Conservation (phyloP, 2,329 filamentous ascomycete genomes). For the Cladosporium cucumerinum region DNA sequence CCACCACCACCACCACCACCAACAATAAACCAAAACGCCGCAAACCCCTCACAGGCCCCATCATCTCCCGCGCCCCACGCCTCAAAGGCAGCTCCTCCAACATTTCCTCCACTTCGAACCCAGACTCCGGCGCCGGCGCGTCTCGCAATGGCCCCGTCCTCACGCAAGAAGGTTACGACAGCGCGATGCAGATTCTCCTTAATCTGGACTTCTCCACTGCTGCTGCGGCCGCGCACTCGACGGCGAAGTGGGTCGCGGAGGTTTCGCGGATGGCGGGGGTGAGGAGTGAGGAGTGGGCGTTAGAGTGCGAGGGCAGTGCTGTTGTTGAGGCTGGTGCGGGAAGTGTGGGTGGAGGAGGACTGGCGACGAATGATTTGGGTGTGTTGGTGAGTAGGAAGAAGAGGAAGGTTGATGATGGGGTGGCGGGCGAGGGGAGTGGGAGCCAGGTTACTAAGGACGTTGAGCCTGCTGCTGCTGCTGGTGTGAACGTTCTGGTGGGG, state of each 20-base stretch:
- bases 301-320: conserved; percentile 23
- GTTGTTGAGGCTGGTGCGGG: conserved; percentile 8
- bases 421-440: conserved; percentile 10
- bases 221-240: conserved; percentile 61
- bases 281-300: conserved; percentile 21
- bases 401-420: conserved; percentile 36
- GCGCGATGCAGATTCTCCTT: conserved; percentile 57
- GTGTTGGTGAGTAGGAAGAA: conserved; percentile 50
- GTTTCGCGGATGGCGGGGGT: conserved; percentile 9
- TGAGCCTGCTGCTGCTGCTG: not conserved
- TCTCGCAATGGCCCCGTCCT: conserved; percentile 25
- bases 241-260: conserved; percentile 67
- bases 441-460: not conserved
- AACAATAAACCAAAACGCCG: conserved; percentile 28
- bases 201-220: conserved; percentile 70
- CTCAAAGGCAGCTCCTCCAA: conserved; percentile 30
- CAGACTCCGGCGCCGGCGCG: conserved; percentile 17
- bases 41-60: conserved; percentile 54
- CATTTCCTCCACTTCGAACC: conserved; percentile 23
- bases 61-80: conserved; percentile 60
- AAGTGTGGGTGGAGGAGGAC: conserved; percentile 14
- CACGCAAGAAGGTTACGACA: conserved; percentile 41
- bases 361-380: conserved; percentile 31
- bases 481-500: conserved; percentile 53
- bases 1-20: conserved; percentile 9